These are phyloP conservation scores for Ambrosiella beaveri DNA, from an alignment of 2,329 filamentous ascomycete species.

Conservation along the genomic window DNA sequence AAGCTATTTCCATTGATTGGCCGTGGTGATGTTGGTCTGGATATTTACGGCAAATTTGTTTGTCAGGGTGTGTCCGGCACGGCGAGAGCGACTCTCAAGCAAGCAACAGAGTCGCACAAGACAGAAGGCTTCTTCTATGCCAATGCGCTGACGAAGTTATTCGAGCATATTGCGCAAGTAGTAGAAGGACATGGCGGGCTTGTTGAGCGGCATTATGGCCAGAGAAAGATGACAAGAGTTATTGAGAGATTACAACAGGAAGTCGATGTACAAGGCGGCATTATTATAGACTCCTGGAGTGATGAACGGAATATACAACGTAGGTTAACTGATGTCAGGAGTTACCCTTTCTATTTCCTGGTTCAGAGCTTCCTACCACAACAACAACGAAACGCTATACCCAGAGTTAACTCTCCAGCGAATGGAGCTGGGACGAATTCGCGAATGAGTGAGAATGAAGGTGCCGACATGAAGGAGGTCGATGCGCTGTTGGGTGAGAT, in stretches of 20 bases:
- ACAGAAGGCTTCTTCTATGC: conserved; percentile 68
- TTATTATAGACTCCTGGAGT: conserved; percentile 87
- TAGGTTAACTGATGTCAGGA: conserved; percentile 85
- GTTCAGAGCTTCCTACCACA: conserved; percentile 79
- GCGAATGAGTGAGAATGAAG: conserved; percentile 66
- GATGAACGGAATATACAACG: conserved; percentile 75
- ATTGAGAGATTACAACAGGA: conserved; percentile 87
- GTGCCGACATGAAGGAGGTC: conserved; percentile 92
- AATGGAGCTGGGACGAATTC: conserved; percentile 29
- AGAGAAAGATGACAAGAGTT: conserved; percentile 83
- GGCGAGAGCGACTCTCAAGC: conserved; percentile 64
- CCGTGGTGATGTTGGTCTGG: conserved; percentile 70
- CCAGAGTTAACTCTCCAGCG: conserved; percentile 62
- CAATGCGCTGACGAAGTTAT: conserved; percentile 74
- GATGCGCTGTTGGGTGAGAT: conserved; percentile 77
- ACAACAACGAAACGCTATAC: conserved; percentile 45
- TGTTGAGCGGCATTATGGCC: conserved; percentile 85
- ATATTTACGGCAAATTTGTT: conserved; percentile 91
- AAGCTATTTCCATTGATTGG: conserved; percentile 94
- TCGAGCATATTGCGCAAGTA: conserved; percentile 95
- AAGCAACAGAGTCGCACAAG: conserved; percentile 32
- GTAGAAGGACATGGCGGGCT: conserved; percentile 80
- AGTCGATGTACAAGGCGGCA: conserved; percentile 89
- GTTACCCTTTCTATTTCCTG: conserved; percentile 91
- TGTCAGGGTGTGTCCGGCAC: conserved; percentile 82